Base-by-base conservation (phyloP, 306 rosid species). In the Dryas drummondii region DNA sequence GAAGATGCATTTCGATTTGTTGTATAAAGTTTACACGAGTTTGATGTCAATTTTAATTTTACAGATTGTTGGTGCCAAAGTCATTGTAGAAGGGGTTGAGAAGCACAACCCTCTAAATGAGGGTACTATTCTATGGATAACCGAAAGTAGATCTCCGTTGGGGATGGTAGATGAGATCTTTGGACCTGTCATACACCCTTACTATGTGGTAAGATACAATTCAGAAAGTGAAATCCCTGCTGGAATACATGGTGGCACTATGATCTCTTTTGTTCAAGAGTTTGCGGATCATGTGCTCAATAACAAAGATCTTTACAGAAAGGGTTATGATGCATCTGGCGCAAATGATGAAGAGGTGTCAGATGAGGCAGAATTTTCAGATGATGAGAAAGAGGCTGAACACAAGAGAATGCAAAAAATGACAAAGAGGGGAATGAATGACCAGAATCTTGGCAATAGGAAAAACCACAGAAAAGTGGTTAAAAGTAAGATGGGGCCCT, bases 271-370 rank as follows among this genome's bases (percentile, higher is more conserved):
- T 44, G 96, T 94, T 80, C 88, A 85, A 26, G 97, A 94, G 81
- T 94, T 86, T 82, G 97, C 90, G 6, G 63, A 82, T 74, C 88
- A 84, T 26, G 97, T 91, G 79, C 97, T 94, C 79, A 85, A 84
- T 71, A 82, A 81, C 82, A 87, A 87, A 76, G 87, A 86, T 82
- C 78, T 94, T 59, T 89, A 86, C 87, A 84, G 60, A 86, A 94
- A 90, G 82, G 99, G 99, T 16, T 92, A 94, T 57, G 99, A 94
- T 86, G 97, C 96, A 37, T 94, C 99, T 60, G 97, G 97, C 50
- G 84, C 70, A 5, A 74, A 90, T 78, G 99, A 94, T 84, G 99
- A 94, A 82, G 97, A 91, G 87, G 2, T 87, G 68, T 78, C 82
- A 9, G 96, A 90, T 70, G 97, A 86, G 60, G 60, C 56, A 7